Percentiles rank a stretch among this genome's conserved stretches.
phyloP scores from a whole-genome alignment of 257 asterid genomes.

The Fraxinus quadrangulata region DNA sequence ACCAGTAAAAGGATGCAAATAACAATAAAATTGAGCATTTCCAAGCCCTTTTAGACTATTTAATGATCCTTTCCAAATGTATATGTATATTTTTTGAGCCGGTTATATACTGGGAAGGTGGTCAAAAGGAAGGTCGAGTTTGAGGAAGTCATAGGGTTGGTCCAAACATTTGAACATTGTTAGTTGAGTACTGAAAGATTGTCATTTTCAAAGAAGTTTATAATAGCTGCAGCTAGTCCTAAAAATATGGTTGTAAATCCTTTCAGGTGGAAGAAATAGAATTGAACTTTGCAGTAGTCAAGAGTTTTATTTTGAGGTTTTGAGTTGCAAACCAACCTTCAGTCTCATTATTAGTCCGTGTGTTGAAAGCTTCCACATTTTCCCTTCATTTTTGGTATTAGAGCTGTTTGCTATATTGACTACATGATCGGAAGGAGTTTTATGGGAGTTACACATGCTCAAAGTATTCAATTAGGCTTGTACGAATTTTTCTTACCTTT shows the following conservation, averaged over 20 bases:
- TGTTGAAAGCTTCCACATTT: neutral
- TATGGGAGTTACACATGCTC: neutral
- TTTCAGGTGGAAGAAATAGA: neutral
- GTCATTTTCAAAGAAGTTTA: neutral
- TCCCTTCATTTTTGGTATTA: neutral
- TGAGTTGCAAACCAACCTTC: neutral
- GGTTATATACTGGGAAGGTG: neutral
- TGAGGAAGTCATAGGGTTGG: neutral
- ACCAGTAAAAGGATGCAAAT: neutral
- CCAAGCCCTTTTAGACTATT: no score
- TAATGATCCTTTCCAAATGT: neutral
- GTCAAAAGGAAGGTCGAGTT: neutral
- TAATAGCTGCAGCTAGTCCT: neutral
- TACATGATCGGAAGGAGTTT: neutral
- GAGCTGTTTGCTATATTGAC: neutral
- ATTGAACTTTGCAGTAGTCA: neutral
- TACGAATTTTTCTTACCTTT: neutral
- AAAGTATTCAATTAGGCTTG: neutral
- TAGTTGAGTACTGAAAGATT: neutral
- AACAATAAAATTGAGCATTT: neutral
- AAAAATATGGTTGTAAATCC: neutral
- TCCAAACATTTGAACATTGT: neutral
- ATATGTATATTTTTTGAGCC: neutral
- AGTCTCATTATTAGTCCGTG: neutral
- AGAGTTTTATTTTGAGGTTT: neutral